Conservation (phyloP, 805 yeast genomes). For the Candida arabinofermentans region DNA sequence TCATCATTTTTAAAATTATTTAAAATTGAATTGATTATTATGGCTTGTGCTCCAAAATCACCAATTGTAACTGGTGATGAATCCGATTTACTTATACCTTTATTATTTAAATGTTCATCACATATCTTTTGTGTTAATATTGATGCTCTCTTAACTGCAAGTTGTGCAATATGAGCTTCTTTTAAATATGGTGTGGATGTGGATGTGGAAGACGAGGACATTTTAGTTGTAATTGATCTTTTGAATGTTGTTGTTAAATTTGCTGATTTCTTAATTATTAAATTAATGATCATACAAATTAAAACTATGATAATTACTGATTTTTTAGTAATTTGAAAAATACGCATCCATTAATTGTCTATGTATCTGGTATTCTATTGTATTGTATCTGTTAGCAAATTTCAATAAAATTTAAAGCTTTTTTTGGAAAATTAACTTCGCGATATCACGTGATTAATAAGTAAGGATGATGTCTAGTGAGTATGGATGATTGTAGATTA, state of each 20-base stretch:
- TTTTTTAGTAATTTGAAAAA: too few relatives aligned
- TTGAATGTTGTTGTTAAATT: background rate
- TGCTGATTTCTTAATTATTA: too few relatives aligned
- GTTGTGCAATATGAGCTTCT: constrained; percentile 77
- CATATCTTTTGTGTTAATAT: constrained; percentile 62
- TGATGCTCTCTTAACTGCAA: constrained; percentile 89
- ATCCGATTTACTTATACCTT: constrained; percentile 73
- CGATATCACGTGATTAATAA: too few relatives aligned
- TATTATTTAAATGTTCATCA: constrained; percentile 47
- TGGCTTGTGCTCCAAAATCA: constrained; percentile 94
- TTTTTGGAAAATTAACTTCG: too few relatives aligned
- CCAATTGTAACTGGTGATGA: constrained; percentile 95
- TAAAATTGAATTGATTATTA: constrained; percentile 78
- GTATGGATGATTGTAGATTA: too few relatives aligned
- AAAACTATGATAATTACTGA: too few relatives aligned
- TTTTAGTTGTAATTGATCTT: background rate
- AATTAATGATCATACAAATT: too few relatives aligned
- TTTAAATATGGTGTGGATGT: constrained; percentile 38
- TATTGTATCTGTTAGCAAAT: too few relatives aligned
- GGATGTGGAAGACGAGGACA: constrained; percentile 2
- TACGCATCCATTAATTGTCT: too few relatives aligned
- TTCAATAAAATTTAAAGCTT: too few relatives aligned
- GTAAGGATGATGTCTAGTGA: too few relatives aligned
- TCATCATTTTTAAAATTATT: constrained; percentile 78
- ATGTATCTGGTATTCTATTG: too few relatives aligned